Evolutionary conservation across 1,139 yeast species (phyloP), one percentile per base, ranked within the genome.

Genomic region (Zygosaccharomyces sapae): DNA sequence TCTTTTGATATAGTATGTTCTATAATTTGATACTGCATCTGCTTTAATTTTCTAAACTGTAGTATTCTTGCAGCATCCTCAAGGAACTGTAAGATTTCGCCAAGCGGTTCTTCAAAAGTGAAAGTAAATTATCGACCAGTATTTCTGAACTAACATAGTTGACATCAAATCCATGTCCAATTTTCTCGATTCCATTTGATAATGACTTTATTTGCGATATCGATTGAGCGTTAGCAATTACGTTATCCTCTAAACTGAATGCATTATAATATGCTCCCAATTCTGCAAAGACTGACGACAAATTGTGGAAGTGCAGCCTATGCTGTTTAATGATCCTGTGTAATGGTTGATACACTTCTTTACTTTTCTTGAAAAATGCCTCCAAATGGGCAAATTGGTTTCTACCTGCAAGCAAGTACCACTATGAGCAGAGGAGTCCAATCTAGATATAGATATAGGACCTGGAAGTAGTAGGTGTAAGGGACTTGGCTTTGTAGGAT

Each of bases 81-180:
- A 0, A 92, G 77, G 59, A 83, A 81, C 59, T 86, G 89, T n/a
- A 85, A 85, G 31, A 88, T 79, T 63, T 90, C 96, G 1, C 86
- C 82, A 19, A 88, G 69, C 4, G 95, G 95, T 62, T 92, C 97
- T 29, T 88, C 80, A 54, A 89, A 80, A 80, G 76, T 1, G 86
- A 76, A 53, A 83, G 80, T 38, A 90, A 70, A 43, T 81, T 80
- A 38, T 80, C 78, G 10, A 81, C 79, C 35, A 90, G 71, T 3
- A 82, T 75, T 53, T 83, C 86, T 20, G 89, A 75, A n/a, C 86
- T 77, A 34, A 87, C 76, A 56, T 81, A 86, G 39, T 82, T 83
- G 37, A 86, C 76, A 65, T 90, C 97, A 55, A 86, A 83, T 0
- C 89, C 84, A 62, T 86, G 92, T 0, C 97, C 97, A 22, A 88